A percentile compares a stretch with the other conserved stretches of the same genome.
phyloP scores from a whole-genome alignment of 2,329 filamentous ascomycete species.

The Westerdykella ornata region DNA sequence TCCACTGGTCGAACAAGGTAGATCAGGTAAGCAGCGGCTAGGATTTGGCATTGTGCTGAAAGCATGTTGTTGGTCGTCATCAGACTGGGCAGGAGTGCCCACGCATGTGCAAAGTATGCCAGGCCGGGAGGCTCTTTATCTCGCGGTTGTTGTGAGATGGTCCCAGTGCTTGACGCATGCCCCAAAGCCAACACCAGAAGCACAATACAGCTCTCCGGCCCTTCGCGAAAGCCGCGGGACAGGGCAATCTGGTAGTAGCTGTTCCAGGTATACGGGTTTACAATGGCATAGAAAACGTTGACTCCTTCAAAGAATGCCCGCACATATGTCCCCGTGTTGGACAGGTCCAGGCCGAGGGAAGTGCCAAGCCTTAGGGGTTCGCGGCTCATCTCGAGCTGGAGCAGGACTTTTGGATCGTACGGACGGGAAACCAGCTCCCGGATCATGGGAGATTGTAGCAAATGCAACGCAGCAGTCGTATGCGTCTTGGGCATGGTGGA shows the following conservation, averaged over 20 bases:
- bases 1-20: conserved; percentile 76
- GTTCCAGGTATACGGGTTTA: conserved; percentile 75
- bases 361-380: conserved; percentile 59
- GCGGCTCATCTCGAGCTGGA: conserved; percentile 73
- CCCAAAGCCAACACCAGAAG: conserved; percentile 71
- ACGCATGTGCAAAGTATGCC: conserved; percentile 74
- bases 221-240: conserved; percentile 68
- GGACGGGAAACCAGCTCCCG: conserved; percentile 68
- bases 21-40: conserved; percentile 75
- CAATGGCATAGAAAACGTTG: conserved; percentile 79
- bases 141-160: conserved; percentile 64
- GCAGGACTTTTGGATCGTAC: conserved; percentile 73
- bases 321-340: conserved; percentile 67
- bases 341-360: conserved; percentile 62
- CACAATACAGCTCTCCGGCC: conserved; percentile 75
- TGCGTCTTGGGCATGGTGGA: conserved; percentile 82
- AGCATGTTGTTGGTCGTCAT: conserved; percentile 75
- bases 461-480: conserved; percentile 70
- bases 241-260: conserved; percentile 69
- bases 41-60: conserved; percentile 71
- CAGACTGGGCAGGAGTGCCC: conserved; percentile 67
- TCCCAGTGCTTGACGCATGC: conserved; percentile 67
- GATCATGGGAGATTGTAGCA: conserved; percentile 75
- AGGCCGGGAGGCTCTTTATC: conserved; percentile 68
- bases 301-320: conserved; percentile 75